Conservation (phyloP, 148 eudicot genomes). For the Rhododendron ferrugineum region DNA sequence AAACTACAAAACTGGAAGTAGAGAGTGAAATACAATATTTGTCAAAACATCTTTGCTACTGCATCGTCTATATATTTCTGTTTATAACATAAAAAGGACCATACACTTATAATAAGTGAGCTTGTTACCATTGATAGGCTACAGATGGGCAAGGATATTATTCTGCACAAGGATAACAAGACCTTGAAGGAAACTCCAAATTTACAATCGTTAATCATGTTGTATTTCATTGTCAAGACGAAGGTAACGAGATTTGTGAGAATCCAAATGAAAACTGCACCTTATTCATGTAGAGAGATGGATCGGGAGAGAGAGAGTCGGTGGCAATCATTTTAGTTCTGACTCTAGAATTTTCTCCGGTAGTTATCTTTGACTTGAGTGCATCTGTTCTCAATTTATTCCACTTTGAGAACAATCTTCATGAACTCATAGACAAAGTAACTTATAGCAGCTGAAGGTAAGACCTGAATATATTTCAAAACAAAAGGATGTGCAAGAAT, state of each 20-base stretch:
- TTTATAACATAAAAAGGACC: neutral
- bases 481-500: neutral
- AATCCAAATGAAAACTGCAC: neutral
- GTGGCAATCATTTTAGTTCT: neutral
- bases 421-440: conserved; percentile 64
- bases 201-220: neutral
- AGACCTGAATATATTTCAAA: conserved; percentile 40
- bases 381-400: conserved; percentile 2
- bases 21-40: neutral
- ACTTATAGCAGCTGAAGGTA: conserved; percentile 67
- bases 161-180: neutral
- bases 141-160: neutral
- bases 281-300: neutral
- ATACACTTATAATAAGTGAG: neutral
- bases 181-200: neutral
- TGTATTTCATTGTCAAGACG: neutral
- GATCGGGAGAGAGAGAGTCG: neutral
- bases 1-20: neutral
- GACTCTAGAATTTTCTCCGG: neutral
- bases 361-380: neutral
- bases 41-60: neutral
- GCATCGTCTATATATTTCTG: neutral
- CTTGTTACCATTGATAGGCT: neutral
- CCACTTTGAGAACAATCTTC: conserved; percentile 62
- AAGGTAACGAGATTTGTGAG: neutral